These are phyloP conservation scores for Exophiala xenobiotica DNA, from an alignment of 2,329 filamentous ascomycete species.

Conservation along the genomic window DNA sequence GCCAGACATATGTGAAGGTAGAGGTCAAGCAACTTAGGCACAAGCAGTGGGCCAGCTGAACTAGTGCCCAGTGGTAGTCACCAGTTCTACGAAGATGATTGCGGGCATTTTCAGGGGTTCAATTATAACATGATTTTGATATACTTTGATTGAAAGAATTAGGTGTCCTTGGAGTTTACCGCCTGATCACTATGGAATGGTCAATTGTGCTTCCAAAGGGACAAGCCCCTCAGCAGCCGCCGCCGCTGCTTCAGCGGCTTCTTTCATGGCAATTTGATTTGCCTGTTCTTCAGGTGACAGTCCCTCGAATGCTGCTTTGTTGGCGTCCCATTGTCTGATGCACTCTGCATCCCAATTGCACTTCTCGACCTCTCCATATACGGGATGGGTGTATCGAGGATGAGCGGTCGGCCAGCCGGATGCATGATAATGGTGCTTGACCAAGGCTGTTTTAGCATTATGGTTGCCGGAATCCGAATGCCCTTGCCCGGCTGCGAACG, in stretches of 20 bases:
- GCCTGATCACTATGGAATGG: background rate
- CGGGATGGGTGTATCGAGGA: slow-evolving; percentile 65
- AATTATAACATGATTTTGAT: too few species aligned
- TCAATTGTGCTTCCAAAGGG: background rate
- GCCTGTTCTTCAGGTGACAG: slow-evolving; percentile 61
- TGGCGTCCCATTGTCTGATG: slow-evolving; percentile 64
- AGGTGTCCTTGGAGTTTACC: too few species aligned
- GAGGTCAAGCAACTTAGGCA: too few species aligned
- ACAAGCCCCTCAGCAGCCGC: background rate
- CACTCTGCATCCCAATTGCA: slow-evolving; percentile 70
- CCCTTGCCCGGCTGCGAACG: slow-evolving; percentile 70
- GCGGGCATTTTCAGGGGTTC: too few species aligned
- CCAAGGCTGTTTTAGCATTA: slow-evolving; percentile 62
- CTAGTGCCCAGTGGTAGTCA: too few species aligned
- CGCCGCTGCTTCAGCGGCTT: slow-evolving; percentile 12
- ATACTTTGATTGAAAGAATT: too few species aligned
- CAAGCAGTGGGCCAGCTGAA: too few species aligned
- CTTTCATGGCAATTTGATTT: slow-evolving; percentile 44
- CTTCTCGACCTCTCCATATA: slow-evolving; percentile 67
- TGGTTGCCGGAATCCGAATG: slow-evolving; percentile 73
- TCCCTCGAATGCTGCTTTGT: slow-evolving; percentile 60
- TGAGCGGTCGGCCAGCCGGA: slow-evolving; percentile 69
- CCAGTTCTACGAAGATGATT: too few species aligned
- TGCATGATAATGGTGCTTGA: slow-evolving; percentile 74
- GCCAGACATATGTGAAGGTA: too few species aligned